Evolutionary conservation across 2,329 filamentous ascomycete species (phyloP), one percentile per base, ranked within the genome.

Genomic region (Colletotrichum coccodes): DNA sequence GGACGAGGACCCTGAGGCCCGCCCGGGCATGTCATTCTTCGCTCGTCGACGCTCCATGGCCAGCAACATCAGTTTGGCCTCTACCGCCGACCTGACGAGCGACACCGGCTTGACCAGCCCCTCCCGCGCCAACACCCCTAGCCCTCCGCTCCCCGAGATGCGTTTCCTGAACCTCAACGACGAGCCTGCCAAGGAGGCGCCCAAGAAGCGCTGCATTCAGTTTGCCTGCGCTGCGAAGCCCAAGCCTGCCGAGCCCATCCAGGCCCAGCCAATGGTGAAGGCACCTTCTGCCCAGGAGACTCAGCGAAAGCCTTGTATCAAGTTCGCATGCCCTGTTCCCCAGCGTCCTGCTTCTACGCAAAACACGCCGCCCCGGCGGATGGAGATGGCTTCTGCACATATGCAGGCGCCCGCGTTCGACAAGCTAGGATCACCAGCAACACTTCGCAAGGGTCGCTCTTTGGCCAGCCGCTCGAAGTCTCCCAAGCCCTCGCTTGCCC

Each of bases 21-120:
- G 79, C 38, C 79, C 81, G 14, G 76, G 79, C 49, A 73, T 80
- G 46, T 72, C 75, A n/a, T 75, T 74, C 60, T 78, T 76, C 26
- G 78, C 80, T 38, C 82, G 87, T 67, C 82, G 86, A 73, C 85
- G 90, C 68, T 95, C 92, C 69, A 90, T 92, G 74, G 92, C 91
- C 78, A 97, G 94, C 84, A 95, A 91, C 76, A 84, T 90, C 73
- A 97, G 94, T 81, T 82, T 92, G 68, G 87, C 93, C 52, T 97
- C 95, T 2, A 97, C 94, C 3, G 93, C 93, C 42, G 95, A 98
- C 72, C 86, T 98, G 65, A 98, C 94, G n/a, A 98, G 95, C 80
- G 96, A 98, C 76, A 96, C 93, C 66, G 95, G 94, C 68, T 83
- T 97, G 68, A 97, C 95, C 21, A 98, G 94, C 75, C 94, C 95